Evolutionary conservation across 768 basidiomycete species (phyloP).

Genomic region (Dendrothele bispora): DNA sequence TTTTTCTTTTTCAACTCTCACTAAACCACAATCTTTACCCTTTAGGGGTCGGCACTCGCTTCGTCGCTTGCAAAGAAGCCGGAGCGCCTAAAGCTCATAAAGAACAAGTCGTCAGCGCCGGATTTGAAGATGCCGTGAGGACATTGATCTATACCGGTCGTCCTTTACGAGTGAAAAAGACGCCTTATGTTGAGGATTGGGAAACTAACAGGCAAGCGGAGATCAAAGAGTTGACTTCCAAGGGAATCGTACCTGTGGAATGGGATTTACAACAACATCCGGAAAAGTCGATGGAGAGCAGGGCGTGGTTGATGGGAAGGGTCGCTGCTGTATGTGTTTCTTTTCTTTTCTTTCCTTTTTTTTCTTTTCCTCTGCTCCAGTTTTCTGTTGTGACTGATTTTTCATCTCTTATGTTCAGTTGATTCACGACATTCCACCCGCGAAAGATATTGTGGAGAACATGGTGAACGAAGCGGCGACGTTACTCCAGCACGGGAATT

Average conservation of each 20-base stretch:
- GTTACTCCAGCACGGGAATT: constrained; percentile 41
- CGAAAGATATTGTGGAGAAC: constrained; percentile 77
- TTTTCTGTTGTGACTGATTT: background rate
- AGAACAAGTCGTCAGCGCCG: constrained; percentile 66
- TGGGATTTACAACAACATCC: constrained; percentile 78
- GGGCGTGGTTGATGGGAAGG: constrained; percentile 83
- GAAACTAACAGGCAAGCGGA: constrained; percentile 48
- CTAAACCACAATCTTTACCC: too few species aligned
- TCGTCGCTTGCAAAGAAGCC: constrained; percentile 82
- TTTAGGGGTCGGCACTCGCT: constrained; percentile 80
- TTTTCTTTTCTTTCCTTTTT: background rate
- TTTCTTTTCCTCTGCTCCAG: background rate
- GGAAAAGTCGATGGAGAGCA: constrained; percentile 66
- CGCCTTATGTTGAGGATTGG: constrained; percentile 86
- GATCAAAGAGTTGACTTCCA: constrained; percentile 78
- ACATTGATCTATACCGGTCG: constrained; percentile 92
- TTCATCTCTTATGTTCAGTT: constrained; percentile 25
- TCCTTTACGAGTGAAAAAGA: constrained; percentile 82
- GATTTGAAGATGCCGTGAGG: constrained; percentile 76
- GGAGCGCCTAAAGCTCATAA: constrained; percentile 85
- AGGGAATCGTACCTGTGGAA: constrained; percentile 79
- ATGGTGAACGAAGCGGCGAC: constrained; percentile 67
- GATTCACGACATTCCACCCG: constrained; percentile 76
- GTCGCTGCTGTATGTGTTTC: constrained; percentile 51
- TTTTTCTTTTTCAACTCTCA: background rate